Evolutionary conservation across 225 moss, liverwort and hornwort genomes (phyloP), one percentile per base, ranked within the genome.

Genomic region (Bryoerythrophyllum caledonicum): DNA sequence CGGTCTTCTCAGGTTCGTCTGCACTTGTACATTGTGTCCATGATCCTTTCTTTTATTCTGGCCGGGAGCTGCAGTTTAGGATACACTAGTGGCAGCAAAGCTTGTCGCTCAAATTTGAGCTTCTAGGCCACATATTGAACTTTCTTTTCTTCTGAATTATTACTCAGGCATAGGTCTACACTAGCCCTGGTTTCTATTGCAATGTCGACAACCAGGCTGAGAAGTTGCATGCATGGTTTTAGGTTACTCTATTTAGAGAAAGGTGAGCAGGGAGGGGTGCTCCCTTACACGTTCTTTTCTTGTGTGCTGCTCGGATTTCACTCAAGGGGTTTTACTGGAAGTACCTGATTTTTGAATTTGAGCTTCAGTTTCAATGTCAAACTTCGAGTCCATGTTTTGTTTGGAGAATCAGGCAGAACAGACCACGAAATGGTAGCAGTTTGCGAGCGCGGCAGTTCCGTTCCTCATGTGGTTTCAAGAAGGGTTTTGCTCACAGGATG

Each of bases 1-100:
- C 30, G 32, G 8, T 63, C 43, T 77, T 77, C 51, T 65, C 75
- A 75, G 80, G 83, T 80, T 83, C 83, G 72, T 81, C 83, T 75
- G 67, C 80, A 65, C 67, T 76, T 81, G 83, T 83, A 78, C 81
- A 86, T 83, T 72, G 64, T 69, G 60, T 43, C 43, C 61, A 64
- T 82, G 68, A 68, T 68, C 59, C 15, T 74, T 60, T 68, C 34
- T 72, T 16, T 49, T 37, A 67, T 85, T 72, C 61, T 59, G 61
- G 26, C 65, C 48, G 62, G 71, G 78, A 62, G 81, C 81, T 78
- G 66, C 71, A 77, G 35, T 55, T 55, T 30, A 77, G 71, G 28
- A 56, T 23, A 51, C 26, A 21, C 62, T n/a, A 34, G 23, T 64
- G 63, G 63, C 66, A 72, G 58, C 58, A 28, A 23, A 0, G 37